Percentiles rank a stretch among this genome's conserved stretches.
Conservation (phyloP, 352 stramenopile genomes). For the Paralagenidium karlingii region DNA sequence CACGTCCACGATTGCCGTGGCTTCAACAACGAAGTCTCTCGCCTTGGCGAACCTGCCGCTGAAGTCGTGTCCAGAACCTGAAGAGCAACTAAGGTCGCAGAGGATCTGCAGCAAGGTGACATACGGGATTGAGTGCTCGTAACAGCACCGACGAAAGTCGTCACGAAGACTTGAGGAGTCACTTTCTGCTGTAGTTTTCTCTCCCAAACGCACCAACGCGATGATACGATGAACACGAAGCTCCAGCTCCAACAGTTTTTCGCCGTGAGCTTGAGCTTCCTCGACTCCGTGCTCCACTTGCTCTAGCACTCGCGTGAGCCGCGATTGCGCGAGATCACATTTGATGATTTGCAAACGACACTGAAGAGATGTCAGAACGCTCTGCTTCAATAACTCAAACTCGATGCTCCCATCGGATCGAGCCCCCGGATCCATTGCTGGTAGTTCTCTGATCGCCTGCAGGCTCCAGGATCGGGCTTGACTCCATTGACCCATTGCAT, state of each 20-base stretch:
- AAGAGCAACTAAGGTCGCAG: slow-evolving; percentile 21
- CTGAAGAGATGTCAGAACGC: neutral
- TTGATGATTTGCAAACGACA: slow-evolving; percentile 21
- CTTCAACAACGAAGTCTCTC: slow-evolving; percentile 10
- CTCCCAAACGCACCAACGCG: slow-evolving; percentile 22
- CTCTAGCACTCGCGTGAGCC: slow-evolving; percentile 15
- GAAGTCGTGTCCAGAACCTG: neutral
- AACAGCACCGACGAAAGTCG: slow-evolving; percentile 7
- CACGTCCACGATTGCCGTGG: slow-evolving; percentile 22
- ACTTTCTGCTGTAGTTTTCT: slow-evolving; percentile 10
- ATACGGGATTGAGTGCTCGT: slow-evolving; percentile 16
- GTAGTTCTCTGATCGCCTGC: slow-evolving; percentile 9
- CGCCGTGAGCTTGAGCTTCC: slow-evolving; percentile 18
- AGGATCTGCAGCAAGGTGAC: slow-evolving; percentile 21
- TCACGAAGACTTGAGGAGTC: slow-evolving; percentile 14
- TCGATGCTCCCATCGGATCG: neutral
- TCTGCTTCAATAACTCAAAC: slow-evolving; percentile 1
- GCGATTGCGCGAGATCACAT: slow-evolving; percentile 19
- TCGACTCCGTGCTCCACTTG: slow-evolving; percentile 15
- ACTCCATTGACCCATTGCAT: slow-evolving; percentile 19
- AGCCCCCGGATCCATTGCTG: neutral
- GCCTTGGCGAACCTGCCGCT: neutral
- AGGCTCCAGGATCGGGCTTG: slow-evolving; percentile 9
- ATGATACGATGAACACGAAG: slow-evolving; percentile 26
- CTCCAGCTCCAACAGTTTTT: slow-evolving; percentile 25